Evolutionary conservation across 202 grass and related monocot species (phyloP), one percentile per base, ranked within the genome.

Genomic region (Eragrostis tef): DNA sequence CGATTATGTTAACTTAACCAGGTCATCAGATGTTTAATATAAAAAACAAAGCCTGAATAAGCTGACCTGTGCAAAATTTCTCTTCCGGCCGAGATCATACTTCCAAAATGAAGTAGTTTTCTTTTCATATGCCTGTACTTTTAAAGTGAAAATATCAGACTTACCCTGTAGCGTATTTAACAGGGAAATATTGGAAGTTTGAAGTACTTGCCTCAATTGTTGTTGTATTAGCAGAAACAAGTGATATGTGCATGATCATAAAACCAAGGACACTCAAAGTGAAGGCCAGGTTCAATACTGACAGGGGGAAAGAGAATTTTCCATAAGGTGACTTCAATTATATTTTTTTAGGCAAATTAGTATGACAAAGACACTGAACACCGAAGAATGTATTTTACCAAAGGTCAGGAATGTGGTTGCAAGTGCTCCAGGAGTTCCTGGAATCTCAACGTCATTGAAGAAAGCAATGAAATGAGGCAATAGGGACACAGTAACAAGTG

Each of bases 211-310:
- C 93, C 88, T 97, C 93, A 52, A 97, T 93, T 16, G 93, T 97
- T 78, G 93, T 97, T 67, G 93, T 97, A 79, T 97, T 97, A 61
- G 74, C 85, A 87, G 90, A 87, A 85, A 97, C 90, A 73, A 97
- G 81, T n/a, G 93, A 97, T 69, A 93, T 69, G 61, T 97, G 93
- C 93, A 97, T 97, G 75, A 93, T 93, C 80, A 93, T 85, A 85
- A 97, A 97, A 63, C 93, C 93, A n/a, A 97, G 58, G 74, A 97
- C 86, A 64, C 93, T 97, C 73, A 97, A 93, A 25, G 93, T 57
- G 83, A 97, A 97, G 25, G 93, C 93, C 36, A 97, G 78, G 84
- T 97, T 97, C 84, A 97, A 88, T 72, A 97, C 93, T 97, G 88
- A n/a, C 17, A 41, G 17, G 27, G 47, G 2, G 41, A 67, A 41